Percentiles rank a stretch among this genome's conserved stretches.
Evolutionary conservation across 2,329 filamentous ascomycete genomes (phyloP).

Genomic region (Colletotrichum euphorbiae): DNA sequence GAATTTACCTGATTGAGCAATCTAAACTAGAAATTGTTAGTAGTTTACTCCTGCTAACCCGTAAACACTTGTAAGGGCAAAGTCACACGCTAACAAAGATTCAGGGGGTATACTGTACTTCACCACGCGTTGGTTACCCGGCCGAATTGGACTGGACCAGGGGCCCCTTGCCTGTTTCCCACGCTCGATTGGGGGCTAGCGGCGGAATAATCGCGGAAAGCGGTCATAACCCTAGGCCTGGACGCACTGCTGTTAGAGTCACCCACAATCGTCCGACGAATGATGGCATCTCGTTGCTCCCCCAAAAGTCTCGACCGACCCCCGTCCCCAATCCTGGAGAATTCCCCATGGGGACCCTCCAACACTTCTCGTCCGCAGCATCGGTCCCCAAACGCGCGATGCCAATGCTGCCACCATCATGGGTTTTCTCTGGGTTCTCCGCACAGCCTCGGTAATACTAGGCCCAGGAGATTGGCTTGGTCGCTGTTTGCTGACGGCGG

Average conservation of each 20-base stretch:
- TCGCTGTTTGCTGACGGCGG: not conserved
- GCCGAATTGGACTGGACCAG: slow-evolving; percentile 17
- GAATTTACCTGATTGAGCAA: no score
- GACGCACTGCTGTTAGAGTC: no score
- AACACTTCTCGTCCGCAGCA: not conserved
- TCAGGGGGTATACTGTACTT: no score
- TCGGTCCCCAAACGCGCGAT: slow-evolving; percentile 29
- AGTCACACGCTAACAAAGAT: no score
- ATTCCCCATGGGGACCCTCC: slow-evolving; percentile 36
- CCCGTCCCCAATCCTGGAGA: slow-evolving; percentile 16
- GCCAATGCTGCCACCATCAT: slow-evolving; percentile 19
- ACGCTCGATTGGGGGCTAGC: slow-evolving; percentile 24
- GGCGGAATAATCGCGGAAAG: slow-evolving; percentile 33
- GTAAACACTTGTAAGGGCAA: no score
- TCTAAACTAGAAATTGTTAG: no score
- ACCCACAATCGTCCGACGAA: slow-evolving; percentile 32
- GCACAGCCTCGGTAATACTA: slow-evolving; percentile 30
- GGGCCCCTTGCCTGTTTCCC: slow-evolving; percentile 14
- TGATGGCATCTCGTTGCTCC: slow-evolving; percentile 23
- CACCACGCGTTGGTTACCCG: slow-evolving; percentile 29
- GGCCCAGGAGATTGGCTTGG: slow-evolving; percentile 17
- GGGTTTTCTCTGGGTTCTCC: slow-evolving; percentile 21
- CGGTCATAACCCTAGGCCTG: not conserved
- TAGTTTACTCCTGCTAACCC: no score
- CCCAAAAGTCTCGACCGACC: slow-evolving; percentile 38